These are phyloP conservation scores for Pichia sp. DNA, from an alignment of 1,139 yeast species.

Conservation along the genomic window DNA sequence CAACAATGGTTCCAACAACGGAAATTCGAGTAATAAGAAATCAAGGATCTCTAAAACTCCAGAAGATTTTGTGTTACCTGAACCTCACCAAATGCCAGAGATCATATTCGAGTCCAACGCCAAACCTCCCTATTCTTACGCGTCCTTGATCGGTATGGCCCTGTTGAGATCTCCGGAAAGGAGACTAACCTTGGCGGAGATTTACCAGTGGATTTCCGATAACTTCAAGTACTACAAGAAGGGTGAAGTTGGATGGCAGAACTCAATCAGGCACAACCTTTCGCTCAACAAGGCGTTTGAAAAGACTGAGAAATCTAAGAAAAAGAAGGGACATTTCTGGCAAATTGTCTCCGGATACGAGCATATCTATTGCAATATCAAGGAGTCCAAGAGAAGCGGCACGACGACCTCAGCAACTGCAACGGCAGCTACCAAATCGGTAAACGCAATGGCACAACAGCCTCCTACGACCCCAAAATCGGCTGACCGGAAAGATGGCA, in stretches of 20 bases:
- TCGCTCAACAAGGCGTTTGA: constrained; percentile 79
- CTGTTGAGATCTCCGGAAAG: constrained; percentile 79
- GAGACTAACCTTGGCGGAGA: constrained; percentile 81
- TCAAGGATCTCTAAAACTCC: constrained; percentile 27
- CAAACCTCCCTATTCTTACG: constrained; percentile 94
- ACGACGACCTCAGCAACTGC: constrained; percentile 1
- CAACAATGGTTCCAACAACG: background rate
- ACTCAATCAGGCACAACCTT: constrained; percentile 75
- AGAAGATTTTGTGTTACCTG: constrained; percentile 28
- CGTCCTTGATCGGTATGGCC: constrained; percentile 91
- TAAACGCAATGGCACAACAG: background rate
- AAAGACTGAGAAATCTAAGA: constrained; percentile 88
- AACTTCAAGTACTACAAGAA: constrained; percentile 80
- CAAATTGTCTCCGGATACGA: constrained; percentile 80
- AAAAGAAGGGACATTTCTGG: constrained; percentile 98
- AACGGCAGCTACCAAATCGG: background rate
- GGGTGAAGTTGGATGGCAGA: constrained; percentile 91
- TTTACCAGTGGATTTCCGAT: constrained; percentile 90
- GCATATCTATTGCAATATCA: constrained; percentile 69
- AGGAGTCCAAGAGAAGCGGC: constrained; percentile 30
- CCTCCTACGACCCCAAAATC: constrained; percentile 4
- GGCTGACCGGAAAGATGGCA: background rate
- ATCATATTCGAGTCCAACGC: constrained; percentile 27
- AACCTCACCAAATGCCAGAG: constrained; percentile 32
- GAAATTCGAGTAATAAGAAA: constrained; percentile 15